phyloP scores from a whole-genome alignment of 352 stramenopile species.

The Phytophthora macrochlamydospora region DNA sequence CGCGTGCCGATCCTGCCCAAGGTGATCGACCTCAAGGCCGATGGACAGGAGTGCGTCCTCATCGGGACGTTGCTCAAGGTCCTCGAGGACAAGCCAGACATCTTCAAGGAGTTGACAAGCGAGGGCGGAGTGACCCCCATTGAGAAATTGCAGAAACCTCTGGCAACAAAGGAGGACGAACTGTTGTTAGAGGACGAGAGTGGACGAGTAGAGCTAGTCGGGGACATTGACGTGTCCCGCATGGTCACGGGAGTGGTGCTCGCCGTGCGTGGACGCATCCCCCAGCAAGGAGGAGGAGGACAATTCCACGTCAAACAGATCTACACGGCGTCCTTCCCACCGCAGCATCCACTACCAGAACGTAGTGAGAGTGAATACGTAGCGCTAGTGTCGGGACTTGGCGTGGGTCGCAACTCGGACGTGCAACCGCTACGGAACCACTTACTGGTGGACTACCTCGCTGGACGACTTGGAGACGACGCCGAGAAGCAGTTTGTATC shows the following conservation, averaged over 20 bases:
- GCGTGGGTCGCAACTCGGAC: slow-evolving; percentile 45
- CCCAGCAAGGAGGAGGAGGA: slow-evolving; percentile 30
- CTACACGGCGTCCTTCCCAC: slow-evolving; percentile 56
- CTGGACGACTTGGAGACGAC: slow-evolving; percentile 56
- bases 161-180: slow-evolving; percentile 75
- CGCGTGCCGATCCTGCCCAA: slow-evolving; percentile 56
- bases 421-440: slow-evolving; percentile 54
- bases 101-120: slow-evolving; percentile 80
- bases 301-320: slow-evolving; percentile 69
- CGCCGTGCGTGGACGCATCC: slow-evolving; percentile 66
- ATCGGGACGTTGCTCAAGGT: slow-evolving; percentile 88
- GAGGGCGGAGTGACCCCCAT: slow-evolving; percentile 61
- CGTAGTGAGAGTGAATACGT: slow-evolving; percentile 66
- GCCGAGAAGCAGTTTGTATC: slow-evolving; percentile 66
- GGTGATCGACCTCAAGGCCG: slow-evolving; percentile 78
- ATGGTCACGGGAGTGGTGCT: slow-evolving; percentile 82
- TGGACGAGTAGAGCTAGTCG: slow-evolving; percentile 78
- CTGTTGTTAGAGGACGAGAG: slow-evolving; percentile 90
- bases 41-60: slow-evolving; percentile 70
- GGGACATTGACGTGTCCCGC: slow-evolving; percentile 49
- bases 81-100: slow-evolving; percentile 71
- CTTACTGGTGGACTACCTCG: slow-evolving; percentile 81
- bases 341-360: slow-evolving; percentile 51
- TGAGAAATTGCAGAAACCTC: slow-evolving; percentile 31
- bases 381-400: slow-evolving; percentile 65